A percentile compares a stretch with the other conserved stretches of the same genome.
Conservation (phyloP, 495 filamentous ascomycete genomes). For the Neurospora sp. region DNA sequence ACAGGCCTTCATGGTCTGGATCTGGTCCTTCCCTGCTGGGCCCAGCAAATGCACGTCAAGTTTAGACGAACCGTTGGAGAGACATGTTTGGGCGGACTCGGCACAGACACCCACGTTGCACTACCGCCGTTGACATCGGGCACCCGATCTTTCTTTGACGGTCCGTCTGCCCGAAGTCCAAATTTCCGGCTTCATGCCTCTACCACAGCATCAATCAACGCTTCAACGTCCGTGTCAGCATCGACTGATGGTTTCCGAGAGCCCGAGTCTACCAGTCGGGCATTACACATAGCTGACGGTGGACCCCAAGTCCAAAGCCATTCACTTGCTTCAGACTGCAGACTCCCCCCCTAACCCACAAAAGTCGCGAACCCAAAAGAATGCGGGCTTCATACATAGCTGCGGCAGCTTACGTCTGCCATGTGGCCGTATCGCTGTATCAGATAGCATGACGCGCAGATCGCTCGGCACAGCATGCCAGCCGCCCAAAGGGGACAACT, state of each 20-base stretch:
- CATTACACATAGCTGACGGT: too few relatives aligned
- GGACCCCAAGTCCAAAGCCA: too few relatives aligned
- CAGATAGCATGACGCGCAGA: too few relatives aligned
- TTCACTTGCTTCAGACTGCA: too few relatives aligned
- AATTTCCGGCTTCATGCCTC: neutral
- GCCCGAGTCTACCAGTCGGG: too few relatives aligned
- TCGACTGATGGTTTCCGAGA: too few relatives aligned
- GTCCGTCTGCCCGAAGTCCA: neutral
- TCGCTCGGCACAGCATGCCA: neutral
- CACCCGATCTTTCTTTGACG: neutral
- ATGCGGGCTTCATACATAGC: too few relatives aligned
- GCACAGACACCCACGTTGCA: neutral
- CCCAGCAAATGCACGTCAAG: neutral
- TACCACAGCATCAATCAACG: neutral
- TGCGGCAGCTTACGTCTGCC: too few relatives aligned
- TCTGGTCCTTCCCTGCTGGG: neutral
- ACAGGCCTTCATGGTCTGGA: neutral
- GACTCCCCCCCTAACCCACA: too few relatives aligned
- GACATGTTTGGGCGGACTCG: neutral
- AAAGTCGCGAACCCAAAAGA: too few relatives aligned
- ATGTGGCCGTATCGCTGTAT: too few relatives aligned
- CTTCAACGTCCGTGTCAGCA: too few relatives aligned
- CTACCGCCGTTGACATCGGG: neutral
- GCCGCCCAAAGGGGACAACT: neutral
- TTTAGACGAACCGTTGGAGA: neutral